These are phyloP conservation scores for Cordyceps farinosa DNA, from an alignment of 2,329 filamentous ascomycete species.

Conservation along the genomic window DNA sequence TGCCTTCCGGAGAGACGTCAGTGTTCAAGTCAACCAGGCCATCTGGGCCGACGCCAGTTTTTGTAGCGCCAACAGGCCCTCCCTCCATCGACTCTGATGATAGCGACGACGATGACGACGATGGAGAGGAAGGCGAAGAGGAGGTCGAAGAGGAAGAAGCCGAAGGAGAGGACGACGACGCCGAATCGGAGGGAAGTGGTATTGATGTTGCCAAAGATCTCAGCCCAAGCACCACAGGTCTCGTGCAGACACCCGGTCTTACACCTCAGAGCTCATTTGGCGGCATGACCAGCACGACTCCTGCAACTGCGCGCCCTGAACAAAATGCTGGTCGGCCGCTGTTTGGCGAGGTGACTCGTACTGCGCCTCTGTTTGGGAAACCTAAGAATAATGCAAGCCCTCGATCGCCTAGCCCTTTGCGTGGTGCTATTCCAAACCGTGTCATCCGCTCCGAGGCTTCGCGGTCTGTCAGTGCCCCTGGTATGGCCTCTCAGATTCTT, in stretches of 20 bases:
- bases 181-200: conserved; percentile 56
- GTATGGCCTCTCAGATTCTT: conserved; percentile 54
- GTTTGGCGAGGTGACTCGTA: conserved; percentile 53
- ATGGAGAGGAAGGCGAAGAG: conserved; percentile 38
- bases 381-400: conserved; percentile 52
- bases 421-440: conserved; percentile 52
- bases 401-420: conserved; percentile 69
- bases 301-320: conserved; percentile 34
- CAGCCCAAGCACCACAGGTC: conserved; percentile 47
- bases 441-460: conserved; percentile 46
- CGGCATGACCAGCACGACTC: conserved; percentile 40
- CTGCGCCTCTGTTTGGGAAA: conserved; percentile 52
- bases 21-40: conserved; percentile 15
- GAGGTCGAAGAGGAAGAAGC: conserved; percentile 37
- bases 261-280: conserved; percentile 60
- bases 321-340: conserved; percentile 43
- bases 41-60: conserved; percentile 5
- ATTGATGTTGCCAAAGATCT: conserved; percentile 63
- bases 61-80: conserved; percentile 27
- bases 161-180: conserved; percentile 46
- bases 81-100: conserved; percentile 28
- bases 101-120: conserved; percentile 36
- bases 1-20: conserved; percentile 4
- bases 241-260: conserved; percentile 46
- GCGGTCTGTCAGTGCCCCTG: conserved; percentile 59